Evolutionary conservation across 129 eudicot species (phyloP), one percentile per base, ranked within the genome.

Genomic region (Solidago caesia): DNA sequence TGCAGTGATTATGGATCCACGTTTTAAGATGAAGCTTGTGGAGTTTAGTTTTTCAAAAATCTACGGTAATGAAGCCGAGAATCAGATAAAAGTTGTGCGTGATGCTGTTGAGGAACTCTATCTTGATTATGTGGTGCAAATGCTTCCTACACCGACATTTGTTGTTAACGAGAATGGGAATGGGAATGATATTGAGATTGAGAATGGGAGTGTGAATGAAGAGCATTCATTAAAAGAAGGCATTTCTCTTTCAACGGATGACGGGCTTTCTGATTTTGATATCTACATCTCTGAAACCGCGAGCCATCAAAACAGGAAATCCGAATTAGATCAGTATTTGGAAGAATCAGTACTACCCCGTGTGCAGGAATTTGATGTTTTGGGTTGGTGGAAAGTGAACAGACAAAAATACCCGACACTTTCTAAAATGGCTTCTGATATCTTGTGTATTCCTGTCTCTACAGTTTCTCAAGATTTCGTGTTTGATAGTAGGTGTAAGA

Each of bases 1-100:
- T 60, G 99, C 99, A 1, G 99, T 94, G 3, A 91, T 92, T 58
- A 94, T 94, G 99, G 99, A 94, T 72, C 99, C 99, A 8, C 80
- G 99, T 29, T 94, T 94, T 73, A 94, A 94, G 56, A 88, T 94
- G 96, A 94, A 94, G 78, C 88, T 94, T 4, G 99, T 94, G 3
- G 96, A 94, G 52, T 94, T 94, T 66, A 91, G 99, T 64, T 94
- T 94, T 62, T 80, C 89, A 1, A 94, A 91, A 74, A 88, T 91
- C 59, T 94, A 88, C 4, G 92, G 93, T 11, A 91, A 88, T 1
- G 91, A 94, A 0, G 85, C 93, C 65, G 82, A 87, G 27, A 13
- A 79, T 3, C 82, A 78, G 51, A 83, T 88, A 44, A 90, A 87
- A 33, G 68, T 76, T 15, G 99, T 91, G 4, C 93, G 91, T 58